Base-by-base conservation (phyloP, 345 rosid species). In the Iberis pinnata region DNA sequence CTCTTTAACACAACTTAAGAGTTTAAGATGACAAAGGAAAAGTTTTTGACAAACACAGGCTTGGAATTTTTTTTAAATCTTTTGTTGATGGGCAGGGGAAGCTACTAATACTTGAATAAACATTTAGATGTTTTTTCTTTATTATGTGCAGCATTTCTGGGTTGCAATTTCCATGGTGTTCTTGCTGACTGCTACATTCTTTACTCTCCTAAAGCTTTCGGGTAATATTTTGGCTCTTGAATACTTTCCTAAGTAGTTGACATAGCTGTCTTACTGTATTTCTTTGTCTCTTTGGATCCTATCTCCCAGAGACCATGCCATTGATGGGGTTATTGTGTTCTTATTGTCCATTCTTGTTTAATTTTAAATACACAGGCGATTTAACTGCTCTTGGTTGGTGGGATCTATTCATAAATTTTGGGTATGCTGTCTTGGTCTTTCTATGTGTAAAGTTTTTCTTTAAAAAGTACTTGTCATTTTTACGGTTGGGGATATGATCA, bases 161-260 rank as follows among this genome's bases (percentile, higher is more conserved):
- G 78, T 89, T 65, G 95, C 95, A 33, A 79, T 83, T 65, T 85
- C 98, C 53, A 92, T 92, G 97, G 83, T 92, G 71, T 92, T 92
- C 84, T 81, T 74, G 51, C 56, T 88, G 67, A 90, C 94, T 57
- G 98, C 94, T 24, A 85, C 98, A 8, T 63, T 88, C 56, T 88
- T 92, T 70, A 83, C 94, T 67, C 68, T 85, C 64, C 83, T 92
- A 50, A 92, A 92, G 80, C 74, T 92, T 18, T 77, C 80, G 41
- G 98, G 97, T 92, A 83, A 73, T 47, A 36, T 11, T 10, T 53
- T 36, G 22, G 6, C 43, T 42, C 39, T 35, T 2, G n/a, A 43
- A 58, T 51, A 12, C 17, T 58, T 45, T 14, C 26, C 22, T 33
- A 12, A 14, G 11, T 33, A 40, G 32, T 25, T 18, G 33, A 40